phyloP scores from a whole-genome alignment of 495 filamentous ascomycete genomes.

The Emericellopsis terricola region DNA sequence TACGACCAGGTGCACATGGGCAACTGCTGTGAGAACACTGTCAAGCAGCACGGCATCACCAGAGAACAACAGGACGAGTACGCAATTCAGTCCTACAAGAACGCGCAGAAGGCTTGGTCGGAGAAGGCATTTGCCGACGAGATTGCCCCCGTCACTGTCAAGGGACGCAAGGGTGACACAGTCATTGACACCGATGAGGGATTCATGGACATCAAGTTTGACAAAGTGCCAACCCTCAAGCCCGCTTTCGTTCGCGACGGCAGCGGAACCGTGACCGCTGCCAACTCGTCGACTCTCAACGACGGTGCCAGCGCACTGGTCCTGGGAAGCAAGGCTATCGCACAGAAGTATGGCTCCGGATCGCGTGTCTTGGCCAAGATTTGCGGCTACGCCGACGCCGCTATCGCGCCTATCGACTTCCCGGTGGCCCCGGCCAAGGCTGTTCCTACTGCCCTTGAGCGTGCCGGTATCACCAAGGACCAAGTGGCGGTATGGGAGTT shows the following conservation, averaged over 20 bases:
- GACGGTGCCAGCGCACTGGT: slow-evolving; percentile 91
- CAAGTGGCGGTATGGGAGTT: slow-evolving; percentile 93
- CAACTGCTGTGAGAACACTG: slow-evolving; percentile 89
- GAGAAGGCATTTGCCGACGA: slow-evolving; percentile 65
- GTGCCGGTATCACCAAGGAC: slow-evolving; percentile 74
- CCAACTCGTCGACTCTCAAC: slow-evolving; percentile 82
- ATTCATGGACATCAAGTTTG: slow-evolving; percentile 63
- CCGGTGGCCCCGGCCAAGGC: slow-evolving; percentile 84
- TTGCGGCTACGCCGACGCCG: slow-evolving; percentile 74
- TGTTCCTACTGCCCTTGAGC: slow-evolving; percentile 73
- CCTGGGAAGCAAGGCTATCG: slow-evolving; percentile 56
- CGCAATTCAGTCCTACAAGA: slow-evolving; percentile 71
- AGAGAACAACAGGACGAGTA: slow-evolving; percentile 80
- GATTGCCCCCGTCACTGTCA: slow-evolving; percentile 70
- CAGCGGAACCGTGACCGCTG: slow-evolving; percentile 81
- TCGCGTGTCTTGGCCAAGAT: slow-evolving; percentile 72
- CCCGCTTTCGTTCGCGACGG: slow-evolving; percentile 77
- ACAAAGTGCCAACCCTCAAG: slow-evolving; percentile 73
- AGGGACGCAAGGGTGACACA: slow-evolving; percentile 65
- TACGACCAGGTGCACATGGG: slow-evolving; percentile 97
- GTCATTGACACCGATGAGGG: slow-evolving; percentile 72
- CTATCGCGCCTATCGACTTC: slow-evolving; percentile 88
- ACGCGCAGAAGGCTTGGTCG: slow-evolving; percentile 82
- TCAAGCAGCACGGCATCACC: slow-evolving; percentile 65
- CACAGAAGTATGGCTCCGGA: slow-evolving; percentile 50